Percentiles rank a stretch among this genome's conserved stretches.
Conservation (phyloP, 2,329 filamentous ascomycete species). For the Amesomyces nigricolor region DNA sequence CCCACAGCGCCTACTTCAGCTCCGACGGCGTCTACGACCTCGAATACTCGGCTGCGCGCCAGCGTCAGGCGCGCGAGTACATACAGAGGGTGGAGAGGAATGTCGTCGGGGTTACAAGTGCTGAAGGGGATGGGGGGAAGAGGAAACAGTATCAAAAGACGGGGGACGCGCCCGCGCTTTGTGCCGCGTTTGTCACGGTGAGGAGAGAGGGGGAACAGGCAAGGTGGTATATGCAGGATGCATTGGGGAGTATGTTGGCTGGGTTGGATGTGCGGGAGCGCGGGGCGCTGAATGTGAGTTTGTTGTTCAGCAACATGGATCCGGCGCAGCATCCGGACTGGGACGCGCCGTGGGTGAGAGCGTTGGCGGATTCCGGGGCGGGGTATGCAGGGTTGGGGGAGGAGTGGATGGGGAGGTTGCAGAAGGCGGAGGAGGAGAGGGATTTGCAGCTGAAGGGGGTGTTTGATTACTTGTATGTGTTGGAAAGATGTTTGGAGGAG, state of each 20-base stretch:
- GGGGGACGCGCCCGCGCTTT: constrained; percentile 11
- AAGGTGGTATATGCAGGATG: constrained; percentile 16
- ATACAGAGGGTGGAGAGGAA: constrained; percentile 5
- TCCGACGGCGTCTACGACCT: constrained; percentile 18
- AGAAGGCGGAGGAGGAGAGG: constrained; percentile 10
- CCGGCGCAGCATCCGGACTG: constrained; percentile 14
- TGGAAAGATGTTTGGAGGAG: constrained; percentile 15
- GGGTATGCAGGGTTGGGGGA: constrained; percentile 10
- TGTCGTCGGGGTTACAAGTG: neutral
- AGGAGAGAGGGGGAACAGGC: constrained; percentile 12
- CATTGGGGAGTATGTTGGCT: constrained; percentile 17
- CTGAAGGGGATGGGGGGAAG: too few species aligned
- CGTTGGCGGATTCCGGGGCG: constrained; percentile 10
- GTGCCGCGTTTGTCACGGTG: constrained; percentile 18
- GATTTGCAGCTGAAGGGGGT: constrained; percentile 19
- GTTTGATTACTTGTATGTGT: constrained; percentile 16
- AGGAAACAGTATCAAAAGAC: neutral
- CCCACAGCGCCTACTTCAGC: constrained; percentile 20
- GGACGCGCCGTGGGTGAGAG: constrained; percentile 12
- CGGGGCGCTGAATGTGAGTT: constrained; percentile 12
- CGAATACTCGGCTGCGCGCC: constrained; percentile 16
- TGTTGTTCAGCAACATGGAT: constrained; percentile 18
- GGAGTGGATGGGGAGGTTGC: constrained; percentile 9
- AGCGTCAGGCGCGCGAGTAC: constrained; percentile 13
- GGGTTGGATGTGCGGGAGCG: constrained; percentile 16